Conservation (phyloP, 2,329 filamentous ascomycete species). For the Apiospora phragmitis region DNA sequence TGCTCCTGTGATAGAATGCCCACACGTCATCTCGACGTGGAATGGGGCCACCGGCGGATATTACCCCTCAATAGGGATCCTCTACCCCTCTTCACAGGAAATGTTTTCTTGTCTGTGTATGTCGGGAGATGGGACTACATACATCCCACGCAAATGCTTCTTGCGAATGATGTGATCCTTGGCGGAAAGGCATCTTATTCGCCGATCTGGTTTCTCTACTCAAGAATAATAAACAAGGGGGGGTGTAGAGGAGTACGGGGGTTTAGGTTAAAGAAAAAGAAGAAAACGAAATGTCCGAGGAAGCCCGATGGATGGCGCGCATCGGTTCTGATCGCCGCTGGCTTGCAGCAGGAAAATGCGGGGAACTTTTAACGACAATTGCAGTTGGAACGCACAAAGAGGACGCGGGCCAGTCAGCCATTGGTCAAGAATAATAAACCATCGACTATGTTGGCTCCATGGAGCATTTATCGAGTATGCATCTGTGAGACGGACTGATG, state of each 20-base stretch:
- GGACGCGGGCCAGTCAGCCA: neutral
- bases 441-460: neutral
- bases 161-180: neutral
- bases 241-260: neutral
- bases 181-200: neutral
- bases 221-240: too few species aligned
- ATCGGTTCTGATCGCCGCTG: neutral
- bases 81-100: neutral
- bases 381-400: neutral
- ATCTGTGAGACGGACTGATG: neutral
- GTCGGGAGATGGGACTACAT: neutral
- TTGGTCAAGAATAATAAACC: neutral
- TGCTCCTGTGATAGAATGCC: neutral
- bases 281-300: neutral
- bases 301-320: neutral
- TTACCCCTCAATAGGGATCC: neutral
- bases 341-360: neutral
- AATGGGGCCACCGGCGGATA: constrained; percentile 1
- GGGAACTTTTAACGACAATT: neutral
- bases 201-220: neutral
- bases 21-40: neutral
- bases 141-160: neutral
- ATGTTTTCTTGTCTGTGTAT: neutral
- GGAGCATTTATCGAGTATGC: too few species aligned
- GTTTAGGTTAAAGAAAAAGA: neutral